A percentile compares a stretch with the other conserved stretches of the same genome.
Evolutionary conservation across 306 rosid genomes (phyloP).

Genomic region (Myrica gale): DNA sequence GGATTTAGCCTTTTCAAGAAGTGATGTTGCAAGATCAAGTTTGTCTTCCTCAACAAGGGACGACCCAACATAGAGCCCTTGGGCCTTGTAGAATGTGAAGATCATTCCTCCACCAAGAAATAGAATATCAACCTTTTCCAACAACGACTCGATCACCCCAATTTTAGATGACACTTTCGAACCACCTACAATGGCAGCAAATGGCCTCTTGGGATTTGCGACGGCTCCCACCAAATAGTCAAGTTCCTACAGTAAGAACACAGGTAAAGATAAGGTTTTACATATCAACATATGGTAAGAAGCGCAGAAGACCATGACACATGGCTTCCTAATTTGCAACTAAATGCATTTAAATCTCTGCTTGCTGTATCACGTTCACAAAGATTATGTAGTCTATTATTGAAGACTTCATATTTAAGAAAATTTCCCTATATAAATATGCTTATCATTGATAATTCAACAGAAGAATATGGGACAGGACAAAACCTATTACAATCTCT

Average conservation of each 20-base stretch:
- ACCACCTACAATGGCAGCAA: conserved; percentile 93
- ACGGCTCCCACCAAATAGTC: conserved; percentile 88
- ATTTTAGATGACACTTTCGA: conserved; percentile 90
- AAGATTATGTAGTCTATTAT: neutral
- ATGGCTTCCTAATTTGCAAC: neutral
- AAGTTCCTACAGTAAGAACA: conserved; percentile 63
- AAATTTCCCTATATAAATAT: neutral
- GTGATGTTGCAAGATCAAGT: conserved; percentile 69
- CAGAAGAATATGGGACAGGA: neutral
- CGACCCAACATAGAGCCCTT: conserved; percentile 70
- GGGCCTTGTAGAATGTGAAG: conserved; percentile 95
- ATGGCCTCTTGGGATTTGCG: conserved; percentile 83
- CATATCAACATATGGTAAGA: neutral
- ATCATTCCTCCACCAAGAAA: conserved; percentile 92
- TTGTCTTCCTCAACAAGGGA: conserved; percentile 90
- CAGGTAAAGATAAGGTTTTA: neutral
- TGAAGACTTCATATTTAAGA: neutral
- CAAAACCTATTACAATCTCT: neutral
- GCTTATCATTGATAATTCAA: neutral
- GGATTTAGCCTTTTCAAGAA: conserved; percentile 75
- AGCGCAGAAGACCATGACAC: neutral
- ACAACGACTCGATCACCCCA: conserved; percentile 83
- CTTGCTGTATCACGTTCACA: too few species aligned
- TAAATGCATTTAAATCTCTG: neutral
- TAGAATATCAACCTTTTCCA: conserved; percentile 72